Conservation (phyloP, 768 basidiomycete genomes). For the Boletus subcaerulescens region DNA sequence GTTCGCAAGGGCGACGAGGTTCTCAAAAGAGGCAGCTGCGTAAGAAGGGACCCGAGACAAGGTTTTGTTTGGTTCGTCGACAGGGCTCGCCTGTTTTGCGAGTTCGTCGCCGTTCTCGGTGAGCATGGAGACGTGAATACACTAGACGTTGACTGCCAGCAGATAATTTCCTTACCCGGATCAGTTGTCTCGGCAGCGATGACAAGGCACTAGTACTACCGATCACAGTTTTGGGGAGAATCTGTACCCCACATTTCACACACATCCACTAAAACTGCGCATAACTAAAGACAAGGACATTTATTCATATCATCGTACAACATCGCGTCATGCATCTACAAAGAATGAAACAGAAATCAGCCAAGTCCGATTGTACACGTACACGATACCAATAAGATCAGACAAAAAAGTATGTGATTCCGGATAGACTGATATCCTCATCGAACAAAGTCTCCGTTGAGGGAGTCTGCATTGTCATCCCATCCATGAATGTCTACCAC, state of each 20-base stretch:
- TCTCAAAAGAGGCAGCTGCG: slow-evolving; percentile 77
- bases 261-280: not conserved
- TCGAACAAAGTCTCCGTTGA: slow-evolving; percentile 69
- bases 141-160: not conserved
- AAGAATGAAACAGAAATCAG: slow-evolving; percentile 8
- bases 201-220: not conserved
- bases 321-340: slow-evolving; percentile 5
- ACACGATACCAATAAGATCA: slow-evolving; percentile 40
- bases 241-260: not conserved
- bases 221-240: not conserved
- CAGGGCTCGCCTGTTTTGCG: not conserved
- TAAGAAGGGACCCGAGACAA: slow-evolving; percentile 33
- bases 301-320: slow-evolving; percentile 15
- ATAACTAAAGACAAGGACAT: not conserved
- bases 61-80: not conserved
- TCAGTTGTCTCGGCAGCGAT: not conserved
- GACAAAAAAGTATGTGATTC: slow-evolving; percentile 42
- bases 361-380: not conserved
- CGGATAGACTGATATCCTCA: slow-evolving; percentile 52
- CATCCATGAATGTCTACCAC: slow-evolving; percentile 8
- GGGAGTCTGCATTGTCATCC: slow-evolving; percentile 93
- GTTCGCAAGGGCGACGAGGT: slow-evolving; percentile 80
- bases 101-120: slow-evolving; percentile 2
- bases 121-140: not conserved
- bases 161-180: not conserved